Evolutionary conservation across 495 filamentous ascomycete species (phyloP).

Genomic region (Entonaema liquescens): DNA sequence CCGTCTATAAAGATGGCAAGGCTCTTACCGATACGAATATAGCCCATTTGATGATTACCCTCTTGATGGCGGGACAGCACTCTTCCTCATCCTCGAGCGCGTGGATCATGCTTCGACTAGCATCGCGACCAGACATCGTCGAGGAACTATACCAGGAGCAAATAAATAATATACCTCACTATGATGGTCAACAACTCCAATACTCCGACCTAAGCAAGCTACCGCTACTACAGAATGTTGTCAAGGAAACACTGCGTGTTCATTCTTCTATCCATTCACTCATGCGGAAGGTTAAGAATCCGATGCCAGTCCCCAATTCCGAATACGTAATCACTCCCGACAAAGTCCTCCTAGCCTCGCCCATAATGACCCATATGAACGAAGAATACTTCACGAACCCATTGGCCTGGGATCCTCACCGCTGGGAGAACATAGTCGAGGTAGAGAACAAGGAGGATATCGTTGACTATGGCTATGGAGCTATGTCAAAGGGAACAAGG

Average conservation of each 20-base stretch:
- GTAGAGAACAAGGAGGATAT: neutral
- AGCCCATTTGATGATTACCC: neutral
- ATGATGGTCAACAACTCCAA: neutral
- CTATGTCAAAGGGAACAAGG: neutral
- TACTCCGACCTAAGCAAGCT: slow-evolving; percentile 1
- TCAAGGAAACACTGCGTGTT: neutral
- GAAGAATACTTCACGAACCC: neutral
- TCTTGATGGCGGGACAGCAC: neutral
- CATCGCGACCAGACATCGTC: neutral
- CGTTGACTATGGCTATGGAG: neutral
- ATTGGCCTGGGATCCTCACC: neutral
- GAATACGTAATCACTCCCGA: neutral
- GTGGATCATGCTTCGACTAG: neutral
- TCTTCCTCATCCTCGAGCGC: neutral
- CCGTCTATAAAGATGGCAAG: neutral
- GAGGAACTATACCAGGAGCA: neutral
- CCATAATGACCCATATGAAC: neutral
- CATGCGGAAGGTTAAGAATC: neutral
- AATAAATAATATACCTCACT: neutral
- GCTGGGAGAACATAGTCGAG: neutral
- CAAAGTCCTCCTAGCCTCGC: neutral
- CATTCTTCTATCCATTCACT: neutral
- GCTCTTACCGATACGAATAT: neutral
- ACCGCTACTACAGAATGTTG: neutral
- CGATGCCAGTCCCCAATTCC: neutral